A percentile compares a stretch with the other conserved stretches of the same genome.
Evolutionary conservation across 352 stramenopile genomes (phyloP).

Genomic region (Bremia lactucae): DNA sequence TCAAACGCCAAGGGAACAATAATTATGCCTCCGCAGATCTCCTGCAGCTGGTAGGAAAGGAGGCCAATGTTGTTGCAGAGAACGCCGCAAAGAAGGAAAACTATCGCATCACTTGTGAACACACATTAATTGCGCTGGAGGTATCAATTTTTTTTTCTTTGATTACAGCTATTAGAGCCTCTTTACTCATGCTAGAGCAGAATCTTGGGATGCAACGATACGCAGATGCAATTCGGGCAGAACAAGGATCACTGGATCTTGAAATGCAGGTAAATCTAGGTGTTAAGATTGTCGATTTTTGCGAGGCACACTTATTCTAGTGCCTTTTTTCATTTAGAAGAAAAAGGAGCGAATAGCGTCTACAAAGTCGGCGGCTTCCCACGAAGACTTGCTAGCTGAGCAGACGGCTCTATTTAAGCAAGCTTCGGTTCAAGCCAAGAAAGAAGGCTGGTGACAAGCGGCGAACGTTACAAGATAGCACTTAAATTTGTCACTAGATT

Average conservation of each 20-base stretch:
- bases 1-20: too few species aligned
- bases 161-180: too few species aligned
- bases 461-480: background rate
- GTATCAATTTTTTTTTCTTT: slow-evolving; percentile 10
- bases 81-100: slow-evolving; percentile 44
- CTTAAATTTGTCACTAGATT: too few species aligned
- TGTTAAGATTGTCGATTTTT: background rate
- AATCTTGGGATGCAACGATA: slow-evolving; percentile 30
- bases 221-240: slow-evolving; percentile 18
- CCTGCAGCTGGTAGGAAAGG: slow-evolving; percentile 28
- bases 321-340: slow-evolving; percentile 8
- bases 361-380: slow-evolving; percentile 19
- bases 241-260: slow-evolving; percentile 18
- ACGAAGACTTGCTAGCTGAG: slow-evolving; percentile 53
- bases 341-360: slow-evolving; percentile 39
- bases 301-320: background rate
- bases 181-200: slow-evolving; percentile 7
- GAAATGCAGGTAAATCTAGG: slow-evolving; percentile 27
- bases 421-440: slow-evolving; percentile 43
- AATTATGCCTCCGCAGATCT: slow-evolving; percentile 37
- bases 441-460: slow-evolving; percentile 48
- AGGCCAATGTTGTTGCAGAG: slow-evolving; percentile 45
- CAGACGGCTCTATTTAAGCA: slow-evolving; percentile 68
- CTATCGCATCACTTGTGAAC: slow-evolving; percentile 53
- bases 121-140: slow-evolving; percentile 46